Conservation (phyloP, 2,329 filamentous ascomycete genomes). For the Xylaria sp. region DNA sequence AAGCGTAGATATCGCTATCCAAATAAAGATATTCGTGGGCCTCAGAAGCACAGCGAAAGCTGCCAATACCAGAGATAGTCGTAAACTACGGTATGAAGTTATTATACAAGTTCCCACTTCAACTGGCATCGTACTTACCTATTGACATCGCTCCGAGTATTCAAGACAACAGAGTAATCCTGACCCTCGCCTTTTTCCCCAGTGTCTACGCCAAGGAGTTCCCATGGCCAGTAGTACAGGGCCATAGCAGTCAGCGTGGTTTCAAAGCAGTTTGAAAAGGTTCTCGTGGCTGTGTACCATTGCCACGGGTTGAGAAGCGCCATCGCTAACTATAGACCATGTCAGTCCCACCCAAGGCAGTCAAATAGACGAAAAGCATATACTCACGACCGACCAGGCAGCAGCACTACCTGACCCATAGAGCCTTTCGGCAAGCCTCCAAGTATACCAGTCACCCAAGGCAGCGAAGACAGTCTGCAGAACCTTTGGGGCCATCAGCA, state of each 20-base stretch:
- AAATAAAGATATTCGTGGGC: conserved; percentile 90
- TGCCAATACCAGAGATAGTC: conserved; percentile 77
- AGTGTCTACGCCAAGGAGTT: conserved; percentile 63
- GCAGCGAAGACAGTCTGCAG: conserved; percentile 83
- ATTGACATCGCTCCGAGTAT: conserved; percentile 48
- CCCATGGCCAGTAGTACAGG: conserved; percentile 89
- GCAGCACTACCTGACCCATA: conserved; percentile 74
- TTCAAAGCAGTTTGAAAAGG: conserved; percentile 94
- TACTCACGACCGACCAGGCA: conserved; percentile 76
- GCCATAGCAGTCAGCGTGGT: conserved; percentile 86
- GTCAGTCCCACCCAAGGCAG: conserved; percentile 32
- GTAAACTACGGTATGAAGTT: conserved; percentile 55
- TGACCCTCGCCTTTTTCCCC: conserved; percentile 56
- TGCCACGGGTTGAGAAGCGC: conserved; percentile 88
- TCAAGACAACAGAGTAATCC: conserved; percentile 46
- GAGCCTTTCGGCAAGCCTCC: conserved; percentile 78
- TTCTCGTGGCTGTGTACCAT: conserved; percentile 93
- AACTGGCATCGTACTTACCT: conserved; percentile 42
- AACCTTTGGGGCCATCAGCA: conserved; percentile 78
- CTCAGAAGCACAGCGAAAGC: conserved; percentile 85
- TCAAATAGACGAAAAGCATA: not conserved
- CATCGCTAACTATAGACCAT: conserved; percentile 69
- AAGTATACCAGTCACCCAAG: conserved; percentile 85
- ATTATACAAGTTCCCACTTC: conserved; percentile 19
- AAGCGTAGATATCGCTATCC: conserved; percentile 73